Conservation (phyloP, 768 basidiomycete species). For the Mycena kentingensis region DNA sequence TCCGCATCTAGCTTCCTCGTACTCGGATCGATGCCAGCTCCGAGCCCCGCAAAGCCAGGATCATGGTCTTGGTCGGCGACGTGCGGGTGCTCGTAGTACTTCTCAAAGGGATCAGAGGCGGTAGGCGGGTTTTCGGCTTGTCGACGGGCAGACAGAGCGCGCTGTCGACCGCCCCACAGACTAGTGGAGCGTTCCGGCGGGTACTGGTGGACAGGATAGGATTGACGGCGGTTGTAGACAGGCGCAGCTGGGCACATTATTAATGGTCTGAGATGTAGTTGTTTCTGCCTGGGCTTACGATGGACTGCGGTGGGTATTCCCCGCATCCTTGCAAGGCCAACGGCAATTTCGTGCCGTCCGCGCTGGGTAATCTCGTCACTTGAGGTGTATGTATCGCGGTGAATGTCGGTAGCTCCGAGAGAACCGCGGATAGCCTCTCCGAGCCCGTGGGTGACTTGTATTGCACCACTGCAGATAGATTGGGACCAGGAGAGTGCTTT, state of each 20-base stretch:
- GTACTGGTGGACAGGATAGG: constrained; percentile 18
- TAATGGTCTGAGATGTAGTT: too few species aligned
- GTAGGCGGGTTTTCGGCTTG: constrained; percentile 10
- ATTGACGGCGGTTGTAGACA: constrained; percentile 18
- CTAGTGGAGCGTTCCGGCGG: constrained; percentile 1
- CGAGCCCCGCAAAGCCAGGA: constrained; percentile 20
- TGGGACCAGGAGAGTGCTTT: background rate
- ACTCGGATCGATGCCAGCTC: constrained; percentile 10
- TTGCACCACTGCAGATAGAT: constrained; percentile 15
- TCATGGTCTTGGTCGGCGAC: constrained; percentile 11
- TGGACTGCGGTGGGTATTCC: constrained; percentile 13
- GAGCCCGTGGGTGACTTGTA: constrained; percentile 18
- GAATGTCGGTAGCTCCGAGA: constrained; percentile 14
- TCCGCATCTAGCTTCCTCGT: constrained; percentile 11
- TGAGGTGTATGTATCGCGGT: constrained; percentile 7
- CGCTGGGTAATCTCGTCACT: constrained; percentile 19
- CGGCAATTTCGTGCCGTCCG: constrained; percentile 19
- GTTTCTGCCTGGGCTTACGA: constrained; percentile 10
- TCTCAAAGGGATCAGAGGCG: constrained; percentile 13
- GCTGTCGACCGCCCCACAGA: constrained; percentile 2
- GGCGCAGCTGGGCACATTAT: constrained; percentile 22
- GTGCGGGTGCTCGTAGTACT: constrained; percentile 21
- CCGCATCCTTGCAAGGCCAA: constrained; percentile 16
- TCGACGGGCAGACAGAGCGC: constrained; percentile 2
- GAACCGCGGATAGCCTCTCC: constrained; percentile 18